Conservation (phyloP, 192 early-diverging fungal species). For the Entomortierella chlamydospora region DNA sequence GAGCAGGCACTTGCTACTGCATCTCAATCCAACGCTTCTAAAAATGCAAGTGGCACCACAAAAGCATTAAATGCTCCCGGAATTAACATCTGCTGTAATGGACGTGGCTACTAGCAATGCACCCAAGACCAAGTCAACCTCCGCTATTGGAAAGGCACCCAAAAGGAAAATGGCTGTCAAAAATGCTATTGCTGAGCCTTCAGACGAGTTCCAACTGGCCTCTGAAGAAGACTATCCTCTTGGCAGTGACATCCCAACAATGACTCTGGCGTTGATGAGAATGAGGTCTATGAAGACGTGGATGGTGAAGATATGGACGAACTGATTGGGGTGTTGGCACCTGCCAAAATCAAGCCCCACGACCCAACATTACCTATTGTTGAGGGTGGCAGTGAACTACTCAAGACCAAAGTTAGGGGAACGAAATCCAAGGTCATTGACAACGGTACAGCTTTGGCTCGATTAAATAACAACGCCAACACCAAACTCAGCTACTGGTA, state of each 20-base stretch:
- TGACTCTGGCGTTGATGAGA: conserved; percentile 7
- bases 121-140: conserved; percentile 15
- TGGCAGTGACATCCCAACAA: conserved; percentile 9
- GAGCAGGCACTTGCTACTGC: conserved; percentile 11
- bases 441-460: conserved; percentile 17
- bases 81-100: conserved; percentile 3
- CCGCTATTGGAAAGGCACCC: conserved; percentile 3
- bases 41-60: too few species aligned
- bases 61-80: conserved; percentile 19
- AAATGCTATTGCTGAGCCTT: conserved; percentile 20
- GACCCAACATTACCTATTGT: conserved; percentile 29
- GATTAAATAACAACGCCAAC: conserved; percentile 41
- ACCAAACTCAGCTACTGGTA: neutral
- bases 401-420: conserved; percentile 13
- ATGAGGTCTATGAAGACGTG: conserved; percentile 24
- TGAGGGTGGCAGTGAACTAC: neutral
- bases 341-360: conserved; percentile 40
- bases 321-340: conserved; percentile 26
- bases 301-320: too few species aligned
- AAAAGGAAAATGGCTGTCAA: conserved; percentile 12
- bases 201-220: conserved; percentile 38
- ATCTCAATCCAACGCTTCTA: conserved; percentile 16
- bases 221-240: too few species aligned
- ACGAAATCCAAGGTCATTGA: conserved; percentile 27
- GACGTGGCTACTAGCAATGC: conserved; percentile 3